Conservation (phyloP, 306 rosid genomes). For the Erythrophleum fordii region DNA sequence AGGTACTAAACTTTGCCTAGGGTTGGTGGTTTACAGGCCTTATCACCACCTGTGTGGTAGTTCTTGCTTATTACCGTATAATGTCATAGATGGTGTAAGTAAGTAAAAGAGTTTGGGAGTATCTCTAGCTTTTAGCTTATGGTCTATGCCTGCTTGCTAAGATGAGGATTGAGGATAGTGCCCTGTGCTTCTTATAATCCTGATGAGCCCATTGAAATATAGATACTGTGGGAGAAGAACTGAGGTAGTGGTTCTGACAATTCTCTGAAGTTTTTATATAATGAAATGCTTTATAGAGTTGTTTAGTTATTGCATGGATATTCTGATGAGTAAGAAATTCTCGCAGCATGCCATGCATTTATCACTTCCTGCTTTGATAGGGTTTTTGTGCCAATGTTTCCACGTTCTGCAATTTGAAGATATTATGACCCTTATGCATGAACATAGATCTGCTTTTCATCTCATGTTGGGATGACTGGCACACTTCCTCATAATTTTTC, state of each 20-base stretch:
- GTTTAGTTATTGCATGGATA: constrained; percentile 6
- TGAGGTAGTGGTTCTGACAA: not conserved
- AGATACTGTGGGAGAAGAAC: not conserved
- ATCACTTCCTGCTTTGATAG: not conserved
- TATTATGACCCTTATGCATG: not conserved
- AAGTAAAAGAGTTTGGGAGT: not conserved
- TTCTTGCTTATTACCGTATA: not conserved
- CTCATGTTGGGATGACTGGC: not conserved
- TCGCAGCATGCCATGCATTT: not conserved
- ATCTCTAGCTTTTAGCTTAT: not conserved
- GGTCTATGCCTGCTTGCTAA: not conserved
- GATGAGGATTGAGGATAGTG: not conserved
- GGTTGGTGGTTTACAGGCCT: constrained; percentile 2
- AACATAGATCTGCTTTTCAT: not conserved
- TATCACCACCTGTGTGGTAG: not conserved
- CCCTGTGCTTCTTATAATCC: not conserved
- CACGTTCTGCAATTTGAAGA: not conserved
- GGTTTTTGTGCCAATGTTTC: not conserved
- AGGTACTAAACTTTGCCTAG: not conserved
- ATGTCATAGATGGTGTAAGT: not conserved
- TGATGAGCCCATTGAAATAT: not conserved
- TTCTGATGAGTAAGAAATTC: constrained; percentile 2
- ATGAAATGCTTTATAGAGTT: not conserved
- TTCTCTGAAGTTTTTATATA: not conserved
- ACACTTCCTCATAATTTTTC: not conserved